Conservation (phyloP, 441 rosid species). For the Brassica balearica region DNA sequence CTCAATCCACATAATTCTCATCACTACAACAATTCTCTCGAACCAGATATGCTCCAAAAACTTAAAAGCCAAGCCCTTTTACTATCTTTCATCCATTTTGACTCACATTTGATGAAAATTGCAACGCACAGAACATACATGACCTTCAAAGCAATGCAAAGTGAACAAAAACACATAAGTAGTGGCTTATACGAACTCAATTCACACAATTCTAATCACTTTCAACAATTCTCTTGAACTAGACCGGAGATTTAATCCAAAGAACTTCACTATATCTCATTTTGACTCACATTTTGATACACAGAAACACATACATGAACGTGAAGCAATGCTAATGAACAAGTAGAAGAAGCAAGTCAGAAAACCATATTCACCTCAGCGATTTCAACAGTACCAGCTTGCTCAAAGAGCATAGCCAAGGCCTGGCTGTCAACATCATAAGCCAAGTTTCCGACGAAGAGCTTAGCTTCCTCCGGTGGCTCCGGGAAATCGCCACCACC, state of each 20-base stretch:
- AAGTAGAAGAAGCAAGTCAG: neutral
- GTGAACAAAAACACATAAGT: neutral
- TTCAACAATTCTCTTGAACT: neutral
- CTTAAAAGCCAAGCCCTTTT: neutral
- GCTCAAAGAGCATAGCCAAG: slow-evolving; percentile 82
- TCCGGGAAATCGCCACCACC: slow-evolving; percentile 50
- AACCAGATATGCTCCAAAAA: neutral
- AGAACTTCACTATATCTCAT: neutral
- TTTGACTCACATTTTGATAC: neutral
- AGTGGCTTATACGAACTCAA: neutral
- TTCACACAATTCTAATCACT: neutral
- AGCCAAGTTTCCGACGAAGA: slow-evolving; percentile 85
- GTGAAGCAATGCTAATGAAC: no score
- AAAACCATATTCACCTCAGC: slow-evolving; percentile 51
- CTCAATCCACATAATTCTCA: neutral
- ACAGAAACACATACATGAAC: no score
- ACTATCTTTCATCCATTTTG: slow-evolving; percentile 7
- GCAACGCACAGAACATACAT: neutral
- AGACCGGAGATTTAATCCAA: neutral
- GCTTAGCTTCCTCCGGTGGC: slow-evolving; percentile 85
- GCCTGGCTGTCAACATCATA: slow-evolving; percentile 80
- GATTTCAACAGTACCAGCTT: slow-evolving; percentile 90
- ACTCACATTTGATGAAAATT: neutral
- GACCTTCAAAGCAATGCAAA: neutral
- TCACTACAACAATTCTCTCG: neutral